A percentile compares a stretch with the other conserved stretches of the same genome.
Conservation (phyloP, 495 filamentous ascomycete genomes). For the Hypoxylon fragiforme region DNA sequence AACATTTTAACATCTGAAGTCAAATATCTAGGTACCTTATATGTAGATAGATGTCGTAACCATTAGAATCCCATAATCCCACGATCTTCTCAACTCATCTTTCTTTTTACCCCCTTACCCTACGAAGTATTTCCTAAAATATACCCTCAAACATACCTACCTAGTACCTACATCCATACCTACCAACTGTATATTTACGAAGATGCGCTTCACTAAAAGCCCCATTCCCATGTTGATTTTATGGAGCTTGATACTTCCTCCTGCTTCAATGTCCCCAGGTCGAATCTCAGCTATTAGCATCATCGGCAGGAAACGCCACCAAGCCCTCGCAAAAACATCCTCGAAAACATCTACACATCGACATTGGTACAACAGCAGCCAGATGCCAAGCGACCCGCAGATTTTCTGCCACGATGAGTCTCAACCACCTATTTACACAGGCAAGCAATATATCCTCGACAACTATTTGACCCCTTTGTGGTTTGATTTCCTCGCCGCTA, state of each 20-base stretch:
- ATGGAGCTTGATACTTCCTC: not conserved
- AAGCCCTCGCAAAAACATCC: no score
- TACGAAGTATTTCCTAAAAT: no score
- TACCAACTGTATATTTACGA: no score
- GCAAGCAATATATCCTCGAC: conserved; percentile 1
- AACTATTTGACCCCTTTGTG: not conserved
- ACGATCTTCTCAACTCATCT: no score
- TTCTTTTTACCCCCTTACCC: no score
- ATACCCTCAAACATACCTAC: no score
- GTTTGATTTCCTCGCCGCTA: not conserved
- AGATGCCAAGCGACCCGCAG: conserved; percentile 9
- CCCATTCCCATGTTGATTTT: not conserved
- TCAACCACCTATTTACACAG: conserved; percentile 16
- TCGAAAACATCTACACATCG: not conserved
- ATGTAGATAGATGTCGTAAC: no score
- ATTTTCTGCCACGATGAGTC: conserved; percentile 21
- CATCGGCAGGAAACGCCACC: not conserved
- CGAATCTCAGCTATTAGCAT: not conserved
- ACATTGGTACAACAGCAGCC: conserved; percentile 9
- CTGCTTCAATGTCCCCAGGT: not conserved
- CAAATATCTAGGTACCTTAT: no score
- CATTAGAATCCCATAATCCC: no score
- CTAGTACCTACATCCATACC: no score
- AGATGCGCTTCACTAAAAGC: conserved; percentile 3
- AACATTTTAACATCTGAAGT: no score